These are phyloP conservation scores for Monosporascus sp. DNA, from an alignment of 2,329 filamentous ascomycete genomes.

Conservation along the genomic window DNA sequence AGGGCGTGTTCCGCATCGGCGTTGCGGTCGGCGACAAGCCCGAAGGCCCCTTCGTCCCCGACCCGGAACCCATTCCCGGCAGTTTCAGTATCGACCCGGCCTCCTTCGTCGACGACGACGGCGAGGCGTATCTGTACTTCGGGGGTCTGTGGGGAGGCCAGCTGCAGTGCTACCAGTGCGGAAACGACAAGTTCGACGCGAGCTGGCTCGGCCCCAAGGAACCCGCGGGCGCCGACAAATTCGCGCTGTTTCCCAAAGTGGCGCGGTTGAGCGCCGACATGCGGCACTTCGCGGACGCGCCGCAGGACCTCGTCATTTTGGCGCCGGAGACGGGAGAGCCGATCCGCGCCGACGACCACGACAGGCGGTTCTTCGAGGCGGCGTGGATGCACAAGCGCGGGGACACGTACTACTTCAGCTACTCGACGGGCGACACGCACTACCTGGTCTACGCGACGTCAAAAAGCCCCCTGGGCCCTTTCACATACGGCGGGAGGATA, in stretches of 20 bases:
- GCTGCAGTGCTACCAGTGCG: conserved; percentile 66
- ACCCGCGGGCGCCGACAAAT: conserved; percentile 47
- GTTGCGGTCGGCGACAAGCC: conserved; percentile 61
- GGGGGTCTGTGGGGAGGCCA: conserved; percentile 79
- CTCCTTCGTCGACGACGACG: conserved; percentile 63
- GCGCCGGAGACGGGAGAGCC: conserved; percentile 55
- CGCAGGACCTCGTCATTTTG: conserved; percentile 59
- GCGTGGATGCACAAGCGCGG: conserved; percentile 73
- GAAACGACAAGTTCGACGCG: conserved; percentile 48
- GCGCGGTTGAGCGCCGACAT: conserved; percentile 61
- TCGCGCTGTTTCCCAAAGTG: conserved; percentile 62
- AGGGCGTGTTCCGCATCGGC: conserved; percentile 68
- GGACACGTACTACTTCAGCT: conserved; percentile 68
- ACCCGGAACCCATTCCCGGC: conserved; percentile 59
- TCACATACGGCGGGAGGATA: conserved; percentile 66
- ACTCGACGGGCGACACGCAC: conserved; percentile 75
- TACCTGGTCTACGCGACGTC: conserved; percentile 66
- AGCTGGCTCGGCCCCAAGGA: conserved; percentile 53
- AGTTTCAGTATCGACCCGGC: conserved; percentile 76
- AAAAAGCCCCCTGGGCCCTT: conserved; percentile 62
- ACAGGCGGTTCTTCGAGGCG: conserved; percentile 73
- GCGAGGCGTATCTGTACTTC: conserved; percentile 65
- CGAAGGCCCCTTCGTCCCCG: conserved; percentile 64
- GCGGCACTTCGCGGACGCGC: conserved; percentile 51
- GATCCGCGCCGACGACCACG: conserved; percentile 63